Base-by-base conservation (phyloP, 73 alveolate species). In the Durusdinium trenchii region DNA sequence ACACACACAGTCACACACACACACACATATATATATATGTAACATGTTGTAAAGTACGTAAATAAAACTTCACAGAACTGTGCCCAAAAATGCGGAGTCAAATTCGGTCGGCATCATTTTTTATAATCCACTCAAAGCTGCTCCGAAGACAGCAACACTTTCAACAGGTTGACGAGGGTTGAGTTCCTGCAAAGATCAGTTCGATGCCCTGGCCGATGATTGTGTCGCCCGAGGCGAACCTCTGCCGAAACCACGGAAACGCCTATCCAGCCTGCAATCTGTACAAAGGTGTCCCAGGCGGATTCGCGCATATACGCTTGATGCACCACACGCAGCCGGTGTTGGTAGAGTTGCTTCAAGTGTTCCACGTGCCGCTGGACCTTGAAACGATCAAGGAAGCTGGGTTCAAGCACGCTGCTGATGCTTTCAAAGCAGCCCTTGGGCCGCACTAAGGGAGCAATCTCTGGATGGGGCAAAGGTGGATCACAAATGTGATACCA, bases 161-260 rank as follows among this genome's bases (percentile, higher is more conserved):
- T 87, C 46, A 87, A 73, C 51, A 28, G 64, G 28, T 35, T 73
- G 50, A 89, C 75, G 69, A 89, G 54, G 40, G 96, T 89, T 26
- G 69, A 35, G 86, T 89, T 89, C 32, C 50, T 28, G 46, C 96
- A 89, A 6, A 89, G 52, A 51, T 89, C 96, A 10, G 96, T 89
- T 46, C 96, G 82, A 46, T 89, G 96, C 52, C 96, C 96, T 9
- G 96, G 96, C 30, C 96, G 96, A 75, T 89, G 96, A 30, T 89
- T 89, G 71, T 89, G 86, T 26, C 96, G 85, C 54, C 42, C 48
- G 40, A 89, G 38, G 6, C 42, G 86, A 28, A n/a, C 32, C 45
- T 75, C 61, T 38, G 45, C 73, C 4, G 96, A 73, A 43, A 75
- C 84, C 67, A 32, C 32, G 6, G 81, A 12, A 46, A 89, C 14